phyloP scores from a whole-genome alignment of 148 eudicot genomes.

The Silene conica region DNA sequence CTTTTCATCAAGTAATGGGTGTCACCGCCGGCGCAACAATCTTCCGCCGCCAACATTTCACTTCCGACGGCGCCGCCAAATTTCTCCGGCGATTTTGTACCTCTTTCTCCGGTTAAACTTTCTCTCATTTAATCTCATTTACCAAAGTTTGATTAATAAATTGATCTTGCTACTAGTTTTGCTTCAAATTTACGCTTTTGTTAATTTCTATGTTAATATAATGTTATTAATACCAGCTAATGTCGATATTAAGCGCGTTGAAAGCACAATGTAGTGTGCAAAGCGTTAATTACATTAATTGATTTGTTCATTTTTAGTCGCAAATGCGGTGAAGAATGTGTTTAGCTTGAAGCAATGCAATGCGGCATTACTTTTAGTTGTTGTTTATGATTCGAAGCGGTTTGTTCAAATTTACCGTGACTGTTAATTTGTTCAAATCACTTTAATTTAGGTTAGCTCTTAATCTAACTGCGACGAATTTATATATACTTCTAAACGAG shows the following conservation, averaged over 20 bases:
- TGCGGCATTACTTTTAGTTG: neutral
- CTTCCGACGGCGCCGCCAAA: neutral
- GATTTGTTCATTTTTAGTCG: neutral
- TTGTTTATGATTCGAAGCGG: neutral
- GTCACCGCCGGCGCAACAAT: neutral
- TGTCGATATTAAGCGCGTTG: neutral
- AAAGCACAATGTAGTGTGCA: neutral
- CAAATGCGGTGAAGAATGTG: neutral
- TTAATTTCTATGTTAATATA: neutral
- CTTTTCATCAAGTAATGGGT: constrained; percentile 15
- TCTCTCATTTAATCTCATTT: neutral
- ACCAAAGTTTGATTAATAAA: neutral
- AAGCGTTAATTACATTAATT: neutral
- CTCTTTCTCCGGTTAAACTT: constrained; percentile 16
- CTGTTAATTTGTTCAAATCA: neutral
- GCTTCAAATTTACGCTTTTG: neutral
- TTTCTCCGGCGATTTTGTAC: constrained; percentile 11
- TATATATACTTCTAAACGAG: too few species aligned
- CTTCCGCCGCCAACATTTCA: neutral
- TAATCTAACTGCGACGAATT: neutral
- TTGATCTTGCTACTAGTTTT: neutral
- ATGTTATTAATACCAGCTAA: neutral
- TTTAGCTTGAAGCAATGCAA: neutral
- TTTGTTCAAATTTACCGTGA: neutral
- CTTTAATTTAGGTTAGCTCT: neutral